Base-by-base conservation (phyloP, 352 stramenopile genomes). In the Phytopythium oedochilum region DNA sequence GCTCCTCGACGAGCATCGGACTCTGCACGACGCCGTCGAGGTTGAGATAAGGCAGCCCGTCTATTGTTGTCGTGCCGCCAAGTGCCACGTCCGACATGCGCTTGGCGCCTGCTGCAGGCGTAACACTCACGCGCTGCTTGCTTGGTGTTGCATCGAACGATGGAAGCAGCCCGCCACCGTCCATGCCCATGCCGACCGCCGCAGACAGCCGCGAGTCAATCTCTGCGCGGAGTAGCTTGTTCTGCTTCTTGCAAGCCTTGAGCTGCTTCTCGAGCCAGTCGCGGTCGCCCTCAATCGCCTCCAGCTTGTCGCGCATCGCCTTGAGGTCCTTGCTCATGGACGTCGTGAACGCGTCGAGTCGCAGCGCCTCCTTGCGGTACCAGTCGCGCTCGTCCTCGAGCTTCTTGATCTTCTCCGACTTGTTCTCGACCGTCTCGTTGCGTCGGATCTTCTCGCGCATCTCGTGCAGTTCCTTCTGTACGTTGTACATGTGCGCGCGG, bases 401-500 rank as follows among this genome's bases (percentile, higher is more conserved):
- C 57, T 94, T 89, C 61, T 97, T 92, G 57, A 97, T 94, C 55
- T 97, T 96, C 60, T 93, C 83, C 0, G 71, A 88, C 60, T 93
- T 93, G 74, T 91, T 93, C 56, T 90, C 80, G 2, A 85, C 63
- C 2, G 80, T 90, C 58, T 96, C 91, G 52, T 97, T 97, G 44
- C 88, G 79, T 57, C 94, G 78, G 53, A 97, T 79, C 59, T 88
- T 89, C 52, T 96, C 85, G 25, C 92, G 86, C 59, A 95, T 88
- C 36, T 97, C 88, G 31, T 97, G 86, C 11, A 98, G 77, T 60
- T 98, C 92, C 61, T 97, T 96, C 63, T 98, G 92, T 10, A 98
- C 91, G 34, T 89, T 97, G 71, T 97, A 98, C 92, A 98, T 98
- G 64, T 98, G 92, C 11, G 90, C 87, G n/a, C 92, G 82, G 52